Base-by-base conservation (phyloP, 2,329 filamentous ascomycete species). In the Alternaria gansuensis region DNA sequence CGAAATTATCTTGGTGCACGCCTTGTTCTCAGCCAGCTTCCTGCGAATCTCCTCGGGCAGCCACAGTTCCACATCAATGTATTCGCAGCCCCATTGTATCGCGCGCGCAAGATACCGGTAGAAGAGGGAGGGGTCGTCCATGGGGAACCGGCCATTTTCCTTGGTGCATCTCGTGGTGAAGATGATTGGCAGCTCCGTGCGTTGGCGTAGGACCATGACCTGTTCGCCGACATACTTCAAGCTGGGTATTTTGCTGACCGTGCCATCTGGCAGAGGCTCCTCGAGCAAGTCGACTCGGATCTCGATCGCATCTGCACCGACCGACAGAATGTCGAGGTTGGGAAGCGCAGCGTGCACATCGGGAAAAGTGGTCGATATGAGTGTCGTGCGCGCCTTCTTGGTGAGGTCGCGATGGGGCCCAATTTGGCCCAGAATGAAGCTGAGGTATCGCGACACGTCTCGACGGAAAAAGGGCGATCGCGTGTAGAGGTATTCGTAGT, bases 21-120 rank as follows among this genome's bases (percentile, higher is more conserved):
- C 91, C 65, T 89, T 89, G 53, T 86, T 83, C 66, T 90, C 85
- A 52, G 87, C 89, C 9, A 96, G 78, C 59, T 82, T 84, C 62
- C 83, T 83, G 62, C 92, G 84, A 55, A 96, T 91, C 6, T 86
- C 81, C 73, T 93, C 91, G 1, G 92, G 92, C 36, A 96, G 83
- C 90, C 92, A 95, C 37, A 96, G 80, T 79, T 96, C 92, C 51
- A 96, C 91, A 70, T 96, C 92, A 62, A 96, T 89, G 73, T 96
- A 96, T 76, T 96, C 92, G 59, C 92, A 90, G 1, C 92, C 92
- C 91, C 91, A 96, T 72, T 95, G 90, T 53, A 95, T 91, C 3
- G 92, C 92, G 34, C 90, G 87, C 70, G 88, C 89, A n/a, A 96
- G 84, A 71, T 95, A 94, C 59, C 88, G 84, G 77, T 91, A 91